phyloP scores from a whole-genome alignment of 768 basidiomycete genomes.

The Mrakia gelida region DNA sequence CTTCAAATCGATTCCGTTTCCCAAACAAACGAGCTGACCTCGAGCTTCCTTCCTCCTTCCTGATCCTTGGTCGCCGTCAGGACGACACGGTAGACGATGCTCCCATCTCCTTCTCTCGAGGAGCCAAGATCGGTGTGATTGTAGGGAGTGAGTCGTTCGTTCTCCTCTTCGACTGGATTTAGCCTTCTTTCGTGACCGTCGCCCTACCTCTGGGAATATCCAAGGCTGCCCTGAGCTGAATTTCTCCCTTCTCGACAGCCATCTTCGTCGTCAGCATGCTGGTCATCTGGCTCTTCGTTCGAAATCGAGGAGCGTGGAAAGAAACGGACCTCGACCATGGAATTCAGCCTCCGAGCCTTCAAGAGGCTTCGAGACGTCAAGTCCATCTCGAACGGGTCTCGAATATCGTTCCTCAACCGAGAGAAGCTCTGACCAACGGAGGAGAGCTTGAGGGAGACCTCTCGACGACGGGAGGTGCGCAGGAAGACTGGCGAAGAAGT shows the following conservation, averaged over 20 bases:
- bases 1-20: neutral
- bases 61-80: neutral
- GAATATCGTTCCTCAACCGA: no score
- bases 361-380: neutral
- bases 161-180: neutral
- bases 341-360: neutral
- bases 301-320: neutral
- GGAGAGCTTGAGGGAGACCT: no score
- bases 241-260: neutral
- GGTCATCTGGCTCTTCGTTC: neutral
- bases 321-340: neutral
- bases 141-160: neutral
- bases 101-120: neutral
- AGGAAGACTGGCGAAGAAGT: no score
- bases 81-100: neutral
- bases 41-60: neutral
- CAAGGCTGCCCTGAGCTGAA: no score
- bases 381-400: no score
- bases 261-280: neutral
- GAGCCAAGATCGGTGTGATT: neutral
- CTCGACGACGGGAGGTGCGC: no score
- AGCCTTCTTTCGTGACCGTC: no score
- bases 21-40: neutral
- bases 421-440: no score
- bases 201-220: no score